These are phyloP conservation scores for maize (Zea mays) DNA, from an alignment of 176 grass and related monocot genomes.

Conservation along the genomic window Zm-B73-REFERENCE-NAM-5.0 NC_050104.1:154047001-154047500, in stretches of 20 bases:
- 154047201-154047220: slow-evolving; percentile 36
- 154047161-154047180: slow-evolving; percentile 17
- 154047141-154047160: slow-evolving; percentile 28
- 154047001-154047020: no score
- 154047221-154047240: slow-evolving; percentile 21
- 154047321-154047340: slow-evolving; percentile 18
- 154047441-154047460: slow-evolving; percentile 49
- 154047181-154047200: slow-evolving; percentile 25
- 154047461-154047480: slow-evolving; percentile 1
- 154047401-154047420: slow-evolving; percentile 41
- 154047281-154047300: slow-evolving; percentile 52
- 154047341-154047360: slow-evolving; percentile 47
- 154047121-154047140: no score
- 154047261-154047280: slow-evolving; percentile 33
- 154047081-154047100: no score
- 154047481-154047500: slow-evolving; percentile 47
- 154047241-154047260: slow-evolving; percentile 61
- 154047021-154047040: no score
- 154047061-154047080: no score
- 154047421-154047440: slow-evolving; percentile 52
- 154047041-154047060: no score
- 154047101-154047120: no score
- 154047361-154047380: slow-evolving; percentile 50
- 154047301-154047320: slow-evolving; percentile 26
- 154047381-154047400: slow-evolving; percentile 46